Percentiles rank a stretch among this genome's conserved stretches.
Evolutionary conservation across 1,284 basidiomycete species (phyloP).

Genomic region (Cutaneotrichosporon sp.): DNA sequence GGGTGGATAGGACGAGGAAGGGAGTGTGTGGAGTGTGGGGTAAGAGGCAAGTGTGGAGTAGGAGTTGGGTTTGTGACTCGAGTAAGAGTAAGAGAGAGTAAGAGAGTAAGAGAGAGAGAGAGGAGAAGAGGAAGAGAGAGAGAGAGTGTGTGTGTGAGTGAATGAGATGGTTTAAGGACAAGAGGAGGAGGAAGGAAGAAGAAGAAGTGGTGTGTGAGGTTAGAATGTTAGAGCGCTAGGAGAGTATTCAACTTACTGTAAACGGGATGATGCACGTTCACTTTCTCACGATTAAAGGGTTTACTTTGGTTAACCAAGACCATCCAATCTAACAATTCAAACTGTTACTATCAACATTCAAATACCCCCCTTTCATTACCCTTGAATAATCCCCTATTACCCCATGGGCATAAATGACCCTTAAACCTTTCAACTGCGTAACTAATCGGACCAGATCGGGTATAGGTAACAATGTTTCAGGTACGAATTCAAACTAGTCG

Average conservation of each 20-base stretch:
- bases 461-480: neutral
- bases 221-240: too few relatives aligned
- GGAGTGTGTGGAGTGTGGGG: neutral
- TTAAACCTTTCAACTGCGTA: neutral
- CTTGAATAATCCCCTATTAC: neutral
- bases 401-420: neutral
- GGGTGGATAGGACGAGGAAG: neutral
- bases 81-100: too few relatives aligned
- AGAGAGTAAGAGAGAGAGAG: neutral
- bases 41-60: neutral
- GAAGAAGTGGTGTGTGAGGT: too few relatives aligned
- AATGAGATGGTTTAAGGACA: neutral
- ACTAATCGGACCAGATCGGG: neutral
- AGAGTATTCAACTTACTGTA: too few relatives aligned
- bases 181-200: too few relatives aligned
- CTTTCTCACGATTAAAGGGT: too few relatives aligned
- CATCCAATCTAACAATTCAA: too few relatives aligned
- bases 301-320: too few relatives aligned
- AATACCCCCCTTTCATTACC: neutral
- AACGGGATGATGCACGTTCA: too few relatives aligned
- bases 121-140: neutral
- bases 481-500: neutral
- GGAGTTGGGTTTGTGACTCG: neutral
- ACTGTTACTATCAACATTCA: too few relatives aligned
- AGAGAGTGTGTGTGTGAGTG: neutral